Percentiles rank a stretch among this genome's conserved stretches.
These are phyloP conservation scores for Pulveroboletus sp. DNA, from an alignment of 768 basidiomycete genomes.

Conservation along the genomic window DNA sequence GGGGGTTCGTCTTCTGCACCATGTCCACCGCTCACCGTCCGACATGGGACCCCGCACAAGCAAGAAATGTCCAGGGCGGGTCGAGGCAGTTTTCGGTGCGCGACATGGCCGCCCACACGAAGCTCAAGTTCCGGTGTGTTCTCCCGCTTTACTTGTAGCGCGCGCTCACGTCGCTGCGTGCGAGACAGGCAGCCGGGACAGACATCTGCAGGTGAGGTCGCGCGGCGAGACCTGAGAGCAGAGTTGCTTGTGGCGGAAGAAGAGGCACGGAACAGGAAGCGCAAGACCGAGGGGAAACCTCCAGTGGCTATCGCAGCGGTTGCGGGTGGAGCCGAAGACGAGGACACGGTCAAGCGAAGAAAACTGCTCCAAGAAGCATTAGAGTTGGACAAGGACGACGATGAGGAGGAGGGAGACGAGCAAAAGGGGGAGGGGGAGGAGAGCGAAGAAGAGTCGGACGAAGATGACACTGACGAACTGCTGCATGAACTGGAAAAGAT, in stretches of 20 bases:
- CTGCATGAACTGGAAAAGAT: conserved; percentile 98
- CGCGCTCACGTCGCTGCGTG: background rate
- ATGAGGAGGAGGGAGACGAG: conserved; percentile 54
- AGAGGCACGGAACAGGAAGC: conserved; percentile 85
- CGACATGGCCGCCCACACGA: conserved; percentile 93
- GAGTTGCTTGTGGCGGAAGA: conserved; percentile 83
- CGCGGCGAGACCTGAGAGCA: conserved; percentile 71
- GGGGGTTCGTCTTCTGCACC: background rate
- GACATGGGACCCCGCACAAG: conserved; percentile 97
- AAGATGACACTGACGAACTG: conserved; percentile 74
- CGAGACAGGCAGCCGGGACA: conserved; percentile 77
- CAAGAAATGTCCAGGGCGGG: conserved; percentile 85
- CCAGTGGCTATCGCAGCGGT: conserved; percentile 28
- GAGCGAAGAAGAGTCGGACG: conserved; percentile 58
- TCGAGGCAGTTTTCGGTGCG: conserved; percentile 90
- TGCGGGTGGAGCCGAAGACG: conserved; percentile 47
- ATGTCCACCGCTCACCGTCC: conserved; percentile 94
- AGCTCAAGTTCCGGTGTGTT: conserved; percentile 91
- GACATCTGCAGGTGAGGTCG: conserved; percentile 72
- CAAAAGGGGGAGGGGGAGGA: conserved; percentile 34
- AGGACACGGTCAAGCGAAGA: conserved; percentile 70
- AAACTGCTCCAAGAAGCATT: conserved; percentile 83
- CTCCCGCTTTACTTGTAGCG: rapidly evolving
- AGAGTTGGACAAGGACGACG: conserved; percentile 84
- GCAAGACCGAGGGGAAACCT: conserved; percentile 78